Conservation (phyloP, 331 rosid genomes). For the Acacia concinna region DNA sequence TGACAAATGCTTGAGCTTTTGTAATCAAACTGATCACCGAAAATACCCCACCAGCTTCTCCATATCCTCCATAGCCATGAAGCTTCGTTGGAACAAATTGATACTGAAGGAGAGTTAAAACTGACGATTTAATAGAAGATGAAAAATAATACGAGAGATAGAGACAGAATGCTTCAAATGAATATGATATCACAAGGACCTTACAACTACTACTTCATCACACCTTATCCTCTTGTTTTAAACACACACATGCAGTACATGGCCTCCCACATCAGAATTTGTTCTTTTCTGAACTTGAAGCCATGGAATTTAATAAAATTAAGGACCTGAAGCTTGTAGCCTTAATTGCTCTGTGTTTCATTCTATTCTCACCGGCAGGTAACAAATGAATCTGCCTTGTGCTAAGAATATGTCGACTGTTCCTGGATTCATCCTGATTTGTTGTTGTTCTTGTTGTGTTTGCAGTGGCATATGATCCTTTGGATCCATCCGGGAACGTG, state of each 20-base stretch:
- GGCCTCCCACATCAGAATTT: conserved; percentile 23
- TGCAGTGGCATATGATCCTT: conserved; percentile 65
- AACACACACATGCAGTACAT: conserved; percentile 24
- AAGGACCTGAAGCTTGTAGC: conserved; percentile 38
- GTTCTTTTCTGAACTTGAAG: conserved; percentile 31
- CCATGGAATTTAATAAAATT: conserved; percentile 39
- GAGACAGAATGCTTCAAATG: conserved; percentile 35
- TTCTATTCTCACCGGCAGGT: conserved; percentile 51
- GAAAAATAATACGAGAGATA: neutral
- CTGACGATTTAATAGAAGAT: conserved; percentile 18
- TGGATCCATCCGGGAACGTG: conserved; percentile 82
- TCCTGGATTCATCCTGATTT: neutral
- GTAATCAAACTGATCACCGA: neutral
- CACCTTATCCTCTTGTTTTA: conserved; percentile 13
- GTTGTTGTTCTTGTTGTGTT: conserved; percentile 1
- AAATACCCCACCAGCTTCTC: conserved; percentile 3
- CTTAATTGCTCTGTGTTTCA: conserved; percentile 39
- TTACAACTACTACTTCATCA: conserved; percentile 47
- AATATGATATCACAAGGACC: conserved; percentile 38
- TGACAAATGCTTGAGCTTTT: neutral
- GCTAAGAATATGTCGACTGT: neutral
- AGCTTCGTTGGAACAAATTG: conserved; percentile 18
- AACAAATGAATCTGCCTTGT: neutral
- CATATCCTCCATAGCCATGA: neutral
- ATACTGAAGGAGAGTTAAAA: conserved; percentile 1